phyloP scores from a whole-genome alignment of 495 filamentous ascomycete genomes.

The Tuber magnatum region DNA sequence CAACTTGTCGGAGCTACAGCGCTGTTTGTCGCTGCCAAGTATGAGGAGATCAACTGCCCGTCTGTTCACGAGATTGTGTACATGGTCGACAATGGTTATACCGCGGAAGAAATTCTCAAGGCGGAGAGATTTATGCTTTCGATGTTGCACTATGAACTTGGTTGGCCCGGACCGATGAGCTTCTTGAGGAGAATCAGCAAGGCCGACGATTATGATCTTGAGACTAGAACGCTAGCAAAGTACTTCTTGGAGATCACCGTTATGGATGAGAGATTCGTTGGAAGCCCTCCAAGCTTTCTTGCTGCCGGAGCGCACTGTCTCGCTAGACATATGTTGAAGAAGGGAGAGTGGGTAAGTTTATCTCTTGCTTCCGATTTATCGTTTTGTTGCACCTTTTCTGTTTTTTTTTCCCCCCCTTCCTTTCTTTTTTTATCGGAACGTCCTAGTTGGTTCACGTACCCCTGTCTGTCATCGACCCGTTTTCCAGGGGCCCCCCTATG shows the following conservation, averaged over 20 bases:
- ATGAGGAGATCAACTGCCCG: conserved; percentile 95
- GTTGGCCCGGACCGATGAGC: conserved; percentile 97
- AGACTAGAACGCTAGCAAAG: conserved; percentile 92
- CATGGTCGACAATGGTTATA: conserved; percentile 94
- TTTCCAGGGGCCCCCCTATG: background rate
- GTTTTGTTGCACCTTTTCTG: background rate
- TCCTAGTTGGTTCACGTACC: background rate
- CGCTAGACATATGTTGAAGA: conserved; percentile 77
- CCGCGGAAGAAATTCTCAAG: conserved; percentile 85
- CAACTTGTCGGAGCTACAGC: conserved; percentile 95
- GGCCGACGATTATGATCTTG: conserved; percentile 93
- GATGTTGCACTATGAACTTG: conserved; percentile 89
- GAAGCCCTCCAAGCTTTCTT: conserved; percentile 76
- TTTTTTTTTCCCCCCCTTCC: background rate
- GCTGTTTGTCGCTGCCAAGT: conserved; percentile 93
- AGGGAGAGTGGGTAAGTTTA: conserved; percentile 80
- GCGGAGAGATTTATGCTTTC: conserved; percentile 96
- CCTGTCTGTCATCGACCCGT: background rate
- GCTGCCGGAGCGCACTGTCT: conserved; percentile 91
- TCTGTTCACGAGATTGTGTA: conserved; percentile 92
- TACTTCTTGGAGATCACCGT: conserved; percentile 95
- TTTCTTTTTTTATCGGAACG: background rate
- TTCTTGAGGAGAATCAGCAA: conserved; percentile 96
- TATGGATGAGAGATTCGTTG: conserved; percentile 97
- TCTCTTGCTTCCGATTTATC: background rate